Base-by-base conservation (phyloP, 352 stramenopile species). In the Globisporangium spinosum region DNA sequence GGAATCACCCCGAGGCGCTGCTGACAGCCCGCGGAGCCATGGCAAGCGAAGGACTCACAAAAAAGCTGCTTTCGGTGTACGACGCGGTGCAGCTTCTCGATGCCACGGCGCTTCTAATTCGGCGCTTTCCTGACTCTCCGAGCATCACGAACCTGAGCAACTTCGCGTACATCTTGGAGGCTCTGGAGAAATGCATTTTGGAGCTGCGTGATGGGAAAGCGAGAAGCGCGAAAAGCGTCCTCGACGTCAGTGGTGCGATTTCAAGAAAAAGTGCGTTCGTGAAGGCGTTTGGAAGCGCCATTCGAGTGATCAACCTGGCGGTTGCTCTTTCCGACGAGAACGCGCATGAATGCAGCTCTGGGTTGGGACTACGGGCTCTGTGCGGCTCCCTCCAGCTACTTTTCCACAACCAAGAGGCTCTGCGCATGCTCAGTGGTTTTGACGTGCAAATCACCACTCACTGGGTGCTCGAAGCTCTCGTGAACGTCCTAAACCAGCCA, bases 401-500 rank as follows among this genome's bases (percentile, higher is more conserved):
- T 2, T 92, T 92, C 57, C 72, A 93, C 63, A 91, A 93, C 59
- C 81, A 91, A 49, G 82, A 89, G 60, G 77, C 75, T 6, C 57
- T 91, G 35, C 67, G 72, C 35, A 56, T 65, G 63, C 38, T 94
- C 7, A 73, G 85, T 12, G 80, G 81, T 47, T 91, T 87, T 58
- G 77, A 89, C 23, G 66, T 86, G n/a, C 80, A 89, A 60, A 74
- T 87, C 20, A 89, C 83, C 43, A 95, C 86, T 2, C 85, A 93
- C 45, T 93, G 77, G 77, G 80, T 93, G 9, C 64, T 95, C 20
- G 84, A 95, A 71, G 83, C 84, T n/a, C 71, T 95, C 17, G 85
- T 93, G 49, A 87, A 85, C 47, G 85, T 95, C 15, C 65, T 95
- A n/a, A 90, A 89, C 63, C 85, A 93, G 60, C 84, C 86, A 8